Base-by-base conservation (phyloP, 2,329 filamentous ascomycete genomes). In the Fusarium redolens region DNA sequence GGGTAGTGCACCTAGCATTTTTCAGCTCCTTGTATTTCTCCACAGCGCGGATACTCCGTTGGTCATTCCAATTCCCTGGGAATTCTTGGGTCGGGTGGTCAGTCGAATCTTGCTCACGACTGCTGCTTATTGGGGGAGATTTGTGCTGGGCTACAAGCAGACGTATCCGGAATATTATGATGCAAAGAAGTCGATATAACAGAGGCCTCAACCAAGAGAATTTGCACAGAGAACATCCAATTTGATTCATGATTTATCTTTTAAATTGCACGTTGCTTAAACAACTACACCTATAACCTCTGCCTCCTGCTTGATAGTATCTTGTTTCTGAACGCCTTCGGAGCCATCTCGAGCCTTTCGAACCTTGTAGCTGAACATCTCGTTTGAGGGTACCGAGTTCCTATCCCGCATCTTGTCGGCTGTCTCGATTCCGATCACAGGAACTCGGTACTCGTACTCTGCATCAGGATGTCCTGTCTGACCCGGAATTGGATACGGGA, bases 401-500 rank as follows among this genome's bases (percentile, higher is more conserved):
- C 76, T 75, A 22, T 81, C 77, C 13, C 73, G 70, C 76, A 82
- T 71, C 73, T 82, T 82, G 4, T 69, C 54, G 5, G 80, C 77
- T 18, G 78, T 77, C 30, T 82, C 79, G 9, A 69, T 47, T 1
- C 81, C 81, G 3, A 73, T 74, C 5, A 82, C 81, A 4, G 81
- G 81, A 13, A 82, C 74, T 7, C 74, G 74, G 25, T 80, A 82
- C 57, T 82, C 78, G 30, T 30, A 38, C 61, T 60, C 37, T 72
- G 77, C 83, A 9, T 45, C 44, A 4, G 43, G 58, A 4, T 68
- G 84, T 40, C 18, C 33, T 9, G 31, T 13, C 22, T 28, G 50
- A 13, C 80, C 82, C 0, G 84, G 81, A 0, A 91, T 68, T 0
- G 85, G 71, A 75, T 91, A 88, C 0, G 90, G 90, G 68, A 90